Evolutionary conservation across 257 asterid genomes (phyloP).

Genomic region (Solanum sitiens): DNA sequence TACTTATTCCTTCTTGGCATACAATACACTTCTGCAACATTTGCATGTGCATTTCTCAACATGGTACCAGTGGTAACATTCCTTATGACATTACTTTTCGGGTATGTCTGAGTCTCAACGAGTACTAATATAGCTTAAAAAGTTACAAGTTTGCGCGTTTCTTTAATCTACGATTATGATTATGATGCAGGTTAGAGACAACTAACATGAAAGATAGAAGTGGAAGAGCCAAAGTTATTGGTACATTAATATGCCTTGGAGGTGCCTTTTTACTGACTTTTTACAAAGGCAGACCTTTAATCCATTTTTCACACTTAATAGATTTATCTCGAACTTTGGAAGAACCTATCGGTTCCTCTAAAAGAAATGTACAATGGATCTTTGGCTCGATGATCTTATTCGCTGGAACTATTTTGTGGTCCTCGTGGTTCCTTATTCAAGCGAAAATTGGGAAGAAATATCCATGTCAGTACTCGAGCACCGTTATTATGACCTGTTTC

Average conservation of each 20-base stretch:
- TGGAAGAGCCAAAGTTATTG: constrained; percentile 51
- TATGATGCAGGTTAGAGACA: constrained; percentile 37
- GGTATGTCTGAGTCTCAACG: constrained; percentile 18
- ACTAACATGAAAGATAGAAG: constrained; percentile 27
- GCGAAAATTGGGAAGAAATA: constrained; percentile 34
- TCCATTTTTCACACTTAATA: constrained; percentile 18
- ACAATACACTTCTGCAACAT: constrained; percentile 67
- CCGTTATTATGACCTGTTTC: constrained; percentile 59
- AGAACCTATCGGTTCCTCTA: neutral
- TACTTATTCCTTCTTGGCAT: constrained; percentile 67
- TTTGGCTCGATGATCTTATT: constrained; percentile 44
- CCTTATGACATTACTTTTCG: constrained; percentile 58
- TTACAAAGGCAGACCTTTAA: constrained; percentile 47
- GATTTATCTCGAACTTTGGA: neutral
- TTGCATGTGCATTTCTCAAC: constrained; percentile 64
- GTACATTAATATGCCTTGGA: constrained; percentile 49
- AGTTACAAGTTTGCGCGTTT: neutral
- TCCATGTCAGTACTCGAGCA: constrained; percentile 68
- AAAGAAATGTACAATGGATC: constrained; percentile 28
- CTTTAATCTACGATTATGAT: neutral
- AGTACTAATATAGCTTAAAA: neutral
- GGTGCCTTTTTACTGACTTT: constrained; percentile 41
- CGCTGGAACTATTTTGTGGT: constrained; percentile 59
- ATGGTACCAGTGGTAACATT: constrained; percentile 56
- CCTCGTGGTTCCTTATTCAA: constrained; percentile 73